These are phyloP conservation scores for Pseudoneurospora amorphoporcata DNA, from an alignment of 495 filamentous ascomycete genomes.

Conservation along the genomic window DNA sequence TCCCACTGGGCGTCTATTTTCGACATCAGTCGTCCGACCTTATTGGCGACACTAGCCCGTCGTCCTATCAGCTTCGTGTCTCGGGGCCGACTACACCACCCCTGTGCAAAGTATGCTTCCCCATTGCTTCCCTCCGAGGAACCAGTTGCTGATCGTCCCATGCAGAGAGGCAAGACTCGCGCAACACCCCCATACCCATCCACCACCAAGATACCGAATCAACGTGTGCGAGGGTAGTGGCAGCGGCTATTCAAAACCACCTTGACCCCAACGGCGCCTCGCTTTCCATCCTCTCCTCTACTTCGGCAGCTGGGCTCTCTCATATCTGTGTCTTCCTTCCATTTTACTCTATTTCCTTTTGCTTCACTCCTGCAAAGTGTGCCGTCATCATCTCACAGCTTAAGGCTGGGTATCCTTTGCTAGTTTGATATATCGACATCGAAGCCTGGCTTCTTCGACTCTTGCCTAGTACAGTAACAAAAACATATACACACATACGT, in stretches of 20 bases:
- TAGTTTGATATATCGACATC: constrained; percentile 16
- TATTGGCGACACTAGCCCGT: constrained; percentile 18
- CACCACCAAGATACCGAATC: constrained; percentile 1
- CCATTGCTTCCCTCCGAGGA: constrained; percentile 13
- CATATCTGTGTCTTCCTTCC: constrained; percentile 26
- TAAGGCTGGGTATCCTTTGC: constrained; percentile 8
- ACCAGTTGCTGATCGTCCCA: constrained; percentile 23
- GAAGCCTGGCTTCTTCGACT: constrained; percentile 29
- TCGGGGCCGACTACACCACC: constrained; percentile 7
- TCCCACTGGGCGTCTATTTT: constrained; percentile 27
- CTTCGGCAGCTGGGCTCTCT: constrained; percentile 47
- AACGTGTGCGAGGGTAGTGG: constrained; percentile 19
- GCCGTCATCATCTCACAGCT: neutral
- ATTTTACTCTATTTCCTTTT: constrained; percentile 19
- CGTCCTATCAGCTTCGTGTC: constrained; percentile 24
- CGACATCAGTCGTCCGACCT: constrained; percentile 23
- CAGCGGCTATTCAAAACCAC: constrained; percentile 48
- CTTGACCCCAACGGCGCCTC: constrained; percentile 27
- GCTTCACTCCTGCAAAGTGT: constrained; percentile 10
- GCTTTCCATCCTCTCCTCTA: constrained; percentile 23
- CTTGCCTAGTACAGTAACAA: constrained; percentile 12
- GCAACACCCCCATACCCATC: constrained; percentile 6
- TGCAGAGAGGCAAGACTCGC: constrained; percentile 27
- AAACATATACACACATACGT: constrained; percentile 2
- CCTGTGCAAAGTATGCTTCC: constrained; percentile 18